These are phyloP conservation scores for Fragaria ananassa DNA, from an alignment of 306 rosid species.

Conservation along the genomic window DNA sequence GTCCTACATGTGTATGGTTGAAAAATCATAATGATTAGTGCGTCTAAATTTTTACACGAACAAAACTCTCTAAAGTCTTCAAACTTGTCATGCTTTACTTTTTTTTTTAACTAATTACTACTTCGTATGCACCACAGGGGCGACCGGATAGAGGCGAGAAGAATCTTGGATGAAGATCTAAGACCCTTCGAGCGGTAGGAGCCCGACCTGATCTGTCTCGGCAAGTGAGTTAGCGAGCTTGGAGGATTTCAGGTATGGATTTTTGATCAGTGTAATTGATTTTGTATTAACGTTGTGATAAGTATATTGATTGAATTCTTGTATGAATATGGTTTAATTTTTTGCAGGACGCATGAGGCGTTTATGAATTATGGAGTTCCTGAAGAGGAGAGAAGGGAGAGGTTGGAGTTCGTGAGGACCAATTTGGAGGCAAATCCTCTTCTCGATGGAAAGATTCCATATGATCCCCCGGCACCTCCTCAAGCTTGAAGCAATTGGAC, in stretches of 20 bases:
- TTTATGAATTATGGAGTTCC: neutral
- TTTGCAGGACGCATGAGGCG: neutral
- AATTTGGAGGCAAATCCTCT: slow-evolving; percentile 1
- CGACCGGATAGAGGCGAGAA: neutral
- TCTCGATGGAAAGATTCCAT: neutral
- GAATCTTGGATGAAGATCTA: neutral
- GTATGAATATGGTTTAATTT: neutral
- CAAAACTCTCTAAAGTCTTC: neutral
- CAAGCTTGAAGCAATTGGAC: neutral
- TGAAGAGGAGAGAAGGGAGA: neutral
- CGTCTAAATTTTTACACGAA: too few relatives aligned
- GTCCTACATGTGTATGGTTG: too few relatives aligned
- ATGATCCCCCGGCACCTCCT: neutral
- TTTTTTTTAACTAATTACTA: neutral
- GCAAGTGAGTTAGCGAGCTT: neutral
- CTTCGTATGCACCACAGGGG: neutral
- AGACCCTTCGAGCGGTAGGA: neutral
- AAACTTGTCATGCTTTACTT: neutral
- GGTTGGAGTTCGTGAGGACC: neutral
- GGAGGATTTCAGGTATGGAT: neutral
- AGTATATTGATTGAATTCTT: too few relatives aligned
- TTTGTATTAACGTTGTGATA: too few relatives aligned
- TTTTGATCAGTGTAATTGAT: neutral
- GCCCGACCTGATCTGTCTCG: neutral
- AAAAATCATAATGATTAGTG: too few relatives aligned